A percentile compares a stretch with the other conserved stretches of the same genome.
phyloP scores from a whole-genome alignment of 2,329 filamentous ascomycete species.

The Pyricularia sp. region DNA sequence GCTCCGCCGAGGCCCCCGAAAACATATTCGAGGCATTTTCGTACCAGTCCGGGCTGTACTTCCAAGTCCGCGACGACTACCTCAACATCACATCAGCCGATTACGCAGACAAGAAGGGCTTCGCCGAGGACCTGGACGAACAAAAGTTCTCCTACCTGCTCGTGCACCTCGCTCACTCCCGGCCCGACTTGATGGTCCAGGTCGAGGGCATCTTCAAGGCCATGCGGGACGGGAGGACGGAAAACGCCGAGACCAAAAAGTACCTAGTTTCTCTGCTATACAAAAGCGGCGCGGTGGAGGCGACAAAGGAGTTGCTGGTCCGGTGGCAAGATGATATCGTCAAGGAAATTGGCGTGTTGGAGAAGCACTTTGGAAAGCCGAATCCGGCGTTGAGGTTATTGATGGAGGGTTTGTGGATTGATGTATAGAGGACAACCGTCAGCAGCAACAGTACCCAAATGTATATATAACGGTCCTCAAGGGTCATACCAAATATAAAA shows the following conservation, averaged over 20 bases:
- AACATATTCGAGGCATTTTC: neutral
- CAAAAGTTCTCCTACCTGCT: slow-evolving; percentile 20
- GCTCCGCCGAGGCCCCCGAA: neutral
- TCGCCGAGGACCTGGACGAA: slow-evolving; percentile 30
- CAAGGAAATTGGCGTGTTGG: neutral
- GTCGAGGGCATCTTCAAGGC: neutral
- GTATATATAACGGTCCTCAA: too few species aligned
- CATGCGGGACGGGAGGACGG: neutral
- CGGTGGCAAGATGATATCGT: neutral
- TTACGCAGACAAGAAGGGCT: slow-evolving; percentile 28
- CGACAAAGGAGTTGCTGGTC: neutral
- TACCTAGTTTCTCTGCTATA: neutral
- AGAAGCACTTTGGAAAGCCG: neutral
- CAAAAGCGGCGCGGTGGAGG: neutral
- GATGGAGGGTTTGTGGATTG: neutral
- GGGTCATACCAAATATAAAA: too few species aligned
- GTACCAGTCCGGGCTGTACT: slow-evolving; percentile 17
- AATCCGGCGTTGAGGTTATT: neutral
- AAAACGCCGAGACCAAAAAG: neutral
- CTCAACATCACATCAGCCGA: slow-evolving; percentile 16
- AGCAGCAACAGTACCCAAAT: too few species aligned
- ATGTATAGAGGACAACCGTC: too few species aligned
- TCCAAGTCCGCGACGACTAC: slow-evolving; percentile 24
- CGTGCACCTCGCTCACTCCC: neutral
- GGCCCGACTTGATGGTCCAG: neutral